phyloP scores from a whole-genome alignment of 2,329 filamentous ascomycete genomes.

The Aspergillus aculeatinus region DNA sequence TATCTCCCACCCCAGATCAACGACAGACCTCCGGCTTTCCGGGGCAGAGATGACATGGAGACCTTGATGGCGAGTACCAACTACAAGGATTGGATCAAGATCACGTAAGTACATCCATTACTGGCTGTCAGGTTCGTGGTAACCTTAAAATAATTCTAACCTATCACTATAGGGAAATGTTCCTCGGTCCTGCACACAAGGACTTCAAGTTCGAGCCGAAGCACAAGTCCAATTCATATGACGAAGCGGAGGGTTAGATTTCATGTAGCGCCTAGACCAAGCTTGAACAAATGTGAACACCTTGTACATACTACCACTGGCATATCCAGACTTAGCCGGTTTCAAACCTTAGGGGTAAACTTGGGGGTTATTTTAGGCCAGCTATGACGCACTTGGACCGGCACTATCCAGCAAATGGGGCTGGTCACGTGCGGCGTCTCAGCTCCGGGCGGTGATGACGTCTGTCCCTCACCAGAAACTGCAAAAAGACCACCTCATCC shows the following conservation, averaged over 20 bases:
- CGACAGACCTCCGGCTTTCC: conserved; percentile 81
- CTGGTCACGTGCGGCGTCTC: conserved; percentile 17
- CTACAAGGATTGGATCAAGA: conserved; percentile 98
- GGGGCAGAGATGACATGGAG: conserved; percentile 85
- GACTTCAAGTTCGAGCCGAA: conserved; percentile 95
- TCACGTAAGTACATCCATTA: conserved; percentile 65
- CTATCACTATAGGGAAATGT: conserved; percentile 75
- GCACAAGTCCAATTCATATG: conserved; percentile 92
- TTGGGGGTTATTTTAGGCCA: background rate
- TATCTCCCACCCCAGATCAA: conserved; percentile 84
- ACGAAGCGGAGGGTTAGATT: conserved; percentile 60
- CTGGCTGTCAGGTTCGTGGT: conserved; percentile 11
- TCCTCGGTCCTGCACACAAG: conserved; percentile 83
- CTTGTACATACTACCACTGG: background rate
- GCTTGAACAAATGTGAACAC: background rate
- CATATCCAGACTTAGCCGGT: background rate
- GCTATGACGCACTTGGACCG: conserved; percentile 2
- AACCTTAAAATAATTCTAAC: conserved; percentile 5
- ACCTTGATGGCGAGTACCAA: conserved; percentile 87
- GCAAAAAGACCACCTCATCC: conserved; percentile 72
- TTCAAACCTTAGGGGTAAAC: background rate
- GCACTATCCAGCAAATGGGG: background rate
- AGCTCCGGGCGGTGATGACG: conserved; percentile 31
- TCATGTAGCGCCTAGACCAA: background rate
- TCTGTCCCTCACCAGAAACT: conserved; percentile 28